Base-by-base conservation (phyloP, 345 rosid genomes). In the Barbarea vulgaris region DNA sequence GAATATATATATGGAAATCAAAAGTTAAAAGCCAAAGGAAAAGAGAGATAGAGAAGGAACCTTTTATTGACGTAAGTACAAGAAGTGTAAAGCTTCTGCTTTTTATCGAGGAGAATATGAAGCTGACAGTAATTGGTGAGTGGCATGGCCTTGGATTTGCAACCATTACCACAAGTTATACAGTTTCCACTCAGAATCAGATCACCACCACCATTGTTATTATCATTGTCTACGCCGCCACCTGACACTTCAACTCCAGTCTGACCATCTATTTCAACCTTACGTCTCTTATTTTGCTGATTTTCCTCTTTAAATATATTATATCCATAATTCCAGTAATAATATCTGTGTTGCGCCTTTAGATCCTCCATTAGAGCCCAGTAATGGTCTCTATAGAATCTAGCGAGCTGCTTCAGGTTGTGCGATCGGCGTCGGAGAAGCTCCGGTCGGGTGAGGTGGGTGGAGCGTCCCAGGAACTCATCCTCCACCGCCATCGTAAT, bases 71-170 rank as follows among this genome's bases (percentile, higher is more conserved):
- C 91, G 65, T 82, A 87, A 52, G 81, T 78, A 69, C 99, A 94
- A 66, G 93, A 84, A 81, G 84, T 91, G 86, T 95, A 95, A 41
- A 95, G 92, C 89, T 84, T 88, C 90, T 95, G 97, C 62, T 89
- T 91, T 27, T 88, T 65, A 87, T 95, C 99, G 11, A 85, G 84
- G 27, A 95, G 85, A 36, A 91, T 95, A 79, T 95, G 99, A 39
- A 87, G 87, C 77, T 84, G 90, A 67, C 99, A 94, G 75, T 87
- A 94, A 25, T 85, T 87, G 7, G 93, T 86, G 72, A 94, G 80
- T 17, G 97, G 85, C 97, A 91, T 95, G 11, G 97, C 89, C 76
- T 89, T 91, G 22, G 84, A 66, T 73, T 90, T 91, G 79, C 96
- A 84, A 2, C 97, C 96, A 17, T 65, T 77, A 34, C 80, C 80